These are phyloP conservation scores for Coriolopsis trogii DNA, from an alignment of 1,284 basidiomycete species.

Conservation along the genomic window DNA sequence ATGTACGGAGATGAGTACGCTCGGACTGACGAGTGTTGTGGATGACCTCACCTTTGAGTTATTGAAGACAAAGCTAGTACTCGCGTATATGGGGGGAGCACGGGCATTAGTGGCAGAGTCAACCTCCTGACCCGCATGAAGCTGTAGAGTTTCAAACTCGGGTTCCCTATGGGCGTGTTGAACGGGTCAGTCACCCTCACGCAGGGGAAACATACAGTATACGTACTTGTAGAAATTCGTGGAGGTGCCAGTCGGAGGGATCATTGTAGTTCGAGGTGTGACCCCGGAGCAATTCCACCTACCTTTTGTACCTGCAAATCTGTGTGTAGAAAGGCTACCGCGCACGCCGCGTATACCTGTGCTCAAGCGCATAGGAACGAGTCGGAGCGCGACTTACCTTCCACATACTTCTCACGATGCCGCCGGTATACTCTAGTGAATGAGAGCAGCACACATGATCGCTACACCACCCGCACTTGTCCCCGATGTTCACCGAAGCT, in stretches of 20 bases:
- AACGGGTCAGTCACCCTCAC: background rate
- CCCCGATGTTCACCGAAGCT: too few species aligned
- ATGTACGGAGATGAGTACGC: background rate
- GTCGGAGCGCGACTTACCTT: too few species aligned
- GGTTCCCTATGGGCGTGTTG: conserved; percentile 46
- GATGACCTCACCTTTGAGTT: conserved; percentile 56
- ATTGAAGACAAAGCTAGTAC: conserved; percentile 82
- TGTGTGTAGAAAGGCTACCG: too few species aligned
- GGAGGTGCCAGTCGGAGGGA: background rate
- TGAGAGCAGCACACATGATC: too few species aligned
- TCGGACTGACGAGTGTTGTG: too few species aligned
- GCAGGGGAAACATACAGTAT: background rate
- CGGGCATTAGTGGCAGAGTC: conserved; percentile 78
- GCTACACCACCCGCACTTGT: too few species aligned
- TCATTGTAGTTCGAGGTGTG: background rate
- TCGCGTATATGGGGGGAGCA: conserved; percentile 83
- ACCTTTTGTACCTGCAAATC: background rate
- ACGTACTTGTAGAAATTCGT: conserved; percentile 9
- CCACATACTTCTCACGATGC: too few species aligned
- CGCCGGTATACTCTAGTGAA: too few species aligned
- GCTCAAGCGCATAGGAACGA: too few species aligned
- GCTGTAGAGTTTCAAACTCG: conserved; percentile 82
- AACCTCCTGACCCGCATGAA: conserved; percentile 79
- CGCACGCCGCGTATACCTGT: too few species aligned
- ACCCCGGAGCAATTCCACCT: too few species aligned